Evolutionary conservation across 208 protist species (phyloP).

Genomic region (Spironucleus salmonicida): DNA sequence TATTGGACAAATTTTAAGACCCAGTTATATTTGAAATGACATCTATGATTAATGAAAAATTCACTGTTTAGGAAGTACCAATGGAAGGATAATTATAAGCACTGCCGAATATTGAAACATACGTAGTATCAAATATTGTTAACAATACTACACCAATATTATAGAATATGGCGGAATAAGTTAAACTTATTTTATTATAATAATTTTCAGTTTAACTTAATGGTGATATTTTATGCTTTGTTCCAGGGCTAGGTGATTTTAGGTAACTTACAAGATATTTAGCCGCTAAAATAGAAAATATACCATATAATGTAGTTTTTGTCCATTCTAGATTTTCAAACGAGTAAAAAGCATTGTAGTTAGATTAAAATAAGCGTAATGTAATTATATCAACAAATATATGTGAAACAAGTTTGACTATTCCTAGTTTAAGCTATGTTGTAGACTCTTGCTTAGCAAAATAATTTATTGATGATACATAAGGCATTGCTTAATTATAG

Average conservation of each 20-base stretch:
- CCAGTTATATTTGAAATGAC: background rate
- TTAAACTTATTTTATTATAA: background rate
- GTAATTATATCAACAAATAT: background rate
- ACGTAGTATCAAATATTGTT: background rate
- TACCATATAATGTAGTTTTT: background rate
- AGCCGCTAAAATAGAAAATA: background rate
- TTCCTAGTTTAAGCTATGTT: background rate
- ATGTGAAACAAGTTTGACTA: background rate
- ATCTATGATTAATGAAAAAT: background rate
- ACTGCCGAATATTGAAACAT: background rate
- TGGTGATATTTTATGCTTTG: background rate
- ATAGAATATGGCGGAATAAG: background rate
- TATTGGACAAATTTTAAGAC: background rate
- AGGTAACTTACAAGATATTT: background rate
- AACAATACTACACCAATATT: background rate
- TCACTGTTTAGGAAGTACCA: background rate
- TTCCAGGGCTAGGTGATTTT: background rate
- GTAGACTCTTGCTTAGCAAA: background rate
- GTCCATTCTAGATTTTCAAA: background rate
- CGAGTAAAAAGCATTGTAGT: background rate
- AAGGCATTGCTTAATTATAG: no score
- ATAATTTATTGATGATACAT: background rate
- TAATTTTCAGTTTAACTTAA: background rate
- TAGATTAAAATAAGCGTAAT: background rate
- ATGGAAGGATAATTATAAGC: background rate